phyloP scores from a whole-genome alignment of 225 moss, liverwort and hornwort species.

The Sphagnum tenellum region DNA sequence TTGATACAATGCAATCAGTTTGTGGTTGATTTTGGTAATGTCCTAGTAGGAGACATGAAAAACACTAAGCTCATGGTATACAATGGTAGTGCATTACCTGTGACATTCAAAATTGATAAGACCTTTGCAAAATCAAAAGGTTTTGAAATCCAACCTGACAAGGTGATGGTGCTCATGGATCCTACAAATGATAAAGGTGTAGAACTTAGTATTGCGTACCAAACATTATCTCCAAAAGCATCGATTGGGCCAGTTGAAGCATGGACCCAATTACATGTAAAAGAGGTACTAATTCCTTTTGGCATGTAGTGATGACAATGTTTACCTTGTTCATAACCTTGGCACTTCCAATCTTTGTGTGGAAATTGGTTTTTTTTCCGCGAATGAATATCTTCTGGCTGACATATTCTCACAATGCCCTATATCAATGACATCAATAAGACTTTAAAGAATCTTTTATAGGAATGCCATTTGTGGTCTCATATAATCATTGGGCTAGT shows the following conservation, averaged over 20 bases:
- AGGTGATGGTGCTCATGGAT: slow-evolving; percentile 39
- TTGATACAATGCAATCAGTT: slow-evolving; percentile 61
- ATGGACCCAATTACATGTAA: slow-evolving; percentile 74
- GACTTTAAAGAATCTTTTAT: no score
- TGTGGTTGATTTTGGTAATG: slow-evolving; percentile 58
- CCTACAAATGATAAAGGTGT: slow-evolving; percentile 26
- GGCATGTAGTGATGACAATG: no score
- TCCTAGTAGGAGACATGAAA: slow-evolving; percentile 56
- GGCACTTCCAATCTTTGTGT: no score
- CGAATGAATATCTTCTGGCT: no score
- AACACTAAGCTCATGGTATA: slow-evolving; percentile 37
- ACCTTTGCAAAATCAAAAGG: slow-evolving; percentile 66
- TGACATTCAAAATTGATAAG: slow-evolving; percentile 71
- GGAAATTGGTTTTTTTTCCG: no score
- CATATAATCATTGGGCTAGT: no score
- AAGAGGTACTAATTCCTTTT: slow-evolving; percentile 36
- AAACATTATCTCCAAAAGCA: slow-evolving; percentile 50
- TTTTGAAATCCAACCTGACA: slow-evolving; percentile 68
- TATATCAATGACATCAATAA: no score
- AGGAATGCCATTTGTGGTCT: no score
- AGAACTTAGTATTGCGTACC: slow-evolving; percentile 48
- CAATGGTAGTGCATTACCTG: slow-evolving; percentile 52
- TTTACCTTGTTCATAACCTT: no score
- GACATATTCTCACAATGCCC: no score
- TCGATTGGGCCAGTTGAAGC: slow-evolving; percentile 52